These are phyloP conservation scores for Penicillium chermesinum DNA, from an alignment of 495 filamentous ascomycete species.

Conservation along the genomic window DNA sequence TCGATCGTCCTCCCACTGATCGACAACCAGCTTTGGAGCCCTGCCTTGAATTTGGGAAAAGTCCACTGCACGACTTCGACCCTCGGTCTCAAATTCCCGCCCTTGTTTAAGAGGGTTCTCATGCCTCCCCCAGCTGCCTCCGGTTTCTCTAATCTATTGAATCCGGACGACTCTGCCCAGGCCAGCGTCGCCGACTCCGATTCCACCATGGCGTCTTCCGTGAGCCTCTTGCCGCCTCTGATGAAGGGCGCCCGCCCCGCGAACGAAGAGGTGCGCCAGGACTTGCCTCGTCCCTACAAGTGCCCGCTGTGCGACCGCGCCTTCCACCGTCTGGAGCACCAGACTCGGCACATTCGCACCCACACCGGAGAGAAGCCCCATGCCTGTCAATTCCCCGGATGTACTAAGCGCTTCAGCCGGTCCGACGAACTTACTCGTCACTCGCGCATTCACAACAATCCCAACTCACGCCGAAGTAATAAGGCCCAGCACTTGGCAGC, in stretches of 20 bases:
- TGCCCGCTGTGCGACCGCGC: constrained; percentile 98
- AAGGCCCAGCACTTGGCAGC: constrained; percentile 67
- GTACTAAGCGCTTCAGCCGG: constrained; percentile 94
- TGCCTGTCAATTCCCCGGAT: constrained; percentile 87
- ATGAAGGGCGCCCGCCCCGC: constrained; percentile 62
- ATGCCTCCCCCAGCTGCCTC: constrained; percentile 70
- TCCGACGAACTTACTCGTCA: constrained; percentile 96
- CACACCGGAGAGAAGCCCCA: constrained; percentile 99
- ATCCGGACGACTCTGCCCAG: constrained; percentile 46
- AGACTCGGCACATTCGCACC: constrained; percentile 94
- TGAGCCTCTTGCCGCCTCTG: constrained; percentile 60
- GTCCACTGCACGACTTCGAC: constrained; percentile 9
- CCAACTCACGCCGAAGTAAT: constrained; percentile 91
- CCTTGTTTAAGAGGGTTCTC: constrained; percentile 39
- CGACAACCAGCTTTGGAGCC: constrained; percentile 29
- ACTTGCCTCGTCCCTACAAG: constrained; percentile 95
- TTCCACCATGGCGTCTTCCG: constrained; percentile 61
- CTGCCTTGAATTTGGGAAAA: no score
- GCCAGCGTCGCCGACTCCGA: constrained; percentile 29
- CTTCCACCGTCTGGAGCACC: constrained; percentile 96
- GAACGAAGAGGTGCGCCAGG: constrained; percentile 57
- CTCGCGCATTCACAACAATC: constrained; percentile 98
- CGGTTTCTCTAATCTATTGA: constrained; percentile 75
- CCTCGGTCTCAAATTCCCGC: constrained; percentile 6
- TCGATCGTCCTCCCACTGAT: constrained; percentile 17